Evolutionary conservation across 768 basidiomycete genomes (phyloP).

Genomic region (Sarcomyxa edulis): DNA sequence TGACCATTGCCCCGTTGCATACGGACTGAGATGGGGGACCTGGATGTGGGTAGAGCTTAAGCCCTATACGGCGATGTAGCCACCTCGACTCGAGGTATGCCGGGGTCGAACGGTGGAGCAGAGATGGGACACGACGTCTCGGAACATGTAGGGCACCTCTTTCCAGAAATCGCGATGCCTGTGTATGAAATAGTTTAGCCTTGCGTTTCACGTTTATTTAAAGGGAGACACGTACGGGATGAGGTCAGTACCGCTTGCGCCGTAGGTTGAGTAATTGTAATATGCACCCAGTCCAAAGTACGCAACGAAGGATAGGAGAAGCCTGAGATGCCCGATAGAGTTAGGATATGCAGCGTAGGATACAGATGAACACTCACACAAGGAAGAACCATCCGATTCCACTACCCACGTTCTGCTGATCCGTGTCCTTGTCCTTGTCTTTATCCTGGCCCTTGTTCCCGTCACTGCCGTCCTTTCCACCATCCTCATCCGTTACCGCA

Average conservation of each 20-base stretch:
- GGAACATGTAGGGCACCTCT: conserved; percentile 83
- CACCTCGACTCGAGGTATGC: conserved; percentile 57
- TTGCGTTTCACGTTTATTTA: not conserved
- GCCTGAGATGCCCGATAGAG: conserved; percentile 25
- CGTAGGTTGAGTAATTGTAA: conserved; percentile 85
- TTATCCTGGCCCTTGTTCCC: conserved; percentile 35
- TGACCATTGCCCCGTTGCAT: too few species aligned
- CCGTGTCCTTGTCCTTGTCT: conserved; percentile 10
- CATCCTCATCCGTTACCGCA: conserved; percentile 22
- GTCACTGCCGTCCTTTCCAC: too few species aligned
- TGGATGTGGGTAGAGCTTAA: too few species aligned
- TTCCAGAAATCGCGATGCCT: conserved; percentile 90
- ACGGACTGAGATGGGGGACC: too few species aligned
- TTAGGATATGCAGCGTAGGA: not conserved
- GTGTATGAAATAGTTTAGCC: conserved; percentile 8
- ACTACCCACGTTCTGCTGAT: conserved; percentile 48
- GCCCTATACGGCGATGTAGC: conserved; percentile 76
- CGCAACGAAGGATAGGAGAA: conserved; percentile 56
- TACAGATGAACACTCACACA: conserved; percentile 48
- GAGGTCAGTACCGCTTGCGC: conserved; percentile 75
- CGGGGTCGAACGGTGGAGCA: conserved; percentile 70
- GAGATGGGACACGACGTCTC: conserved; percentile 72
- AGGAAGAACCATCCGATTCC: conserved; percentile 89
- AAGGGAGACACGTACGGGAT: conserved; percentile 59
- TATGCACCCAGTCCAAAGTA: conserved; percentile 82